Conservation (phyloP, 345 rosid genomes). For the Carallia pectinifolia region DNA sequence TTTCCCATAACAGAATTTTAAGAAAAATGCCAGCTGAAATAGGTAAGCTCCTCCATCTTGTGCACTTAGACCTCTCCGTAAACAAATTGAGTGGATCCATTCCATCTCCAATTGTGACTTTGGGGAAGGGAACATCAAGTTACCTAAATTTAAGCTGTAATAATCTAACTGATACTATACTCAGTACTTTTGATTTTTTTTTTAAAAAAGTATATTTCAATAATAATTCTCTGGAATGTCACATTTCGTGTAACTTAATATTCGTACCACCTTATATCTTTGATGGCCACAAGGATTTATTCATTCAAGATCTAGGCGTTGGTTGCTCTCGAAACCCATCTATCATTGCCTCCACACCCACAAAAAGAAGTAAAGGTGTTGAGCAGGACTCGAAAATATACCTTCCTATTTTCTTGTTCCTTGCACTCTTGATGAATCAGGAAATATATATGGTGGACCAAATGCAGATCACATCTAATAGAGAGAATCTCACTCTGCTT, state of each 20-base stretch:
- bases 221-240: not conserved
- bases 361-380: not conserved
- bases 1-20: no score
- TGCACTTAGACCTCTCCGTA: not conserved
- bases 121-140: not conserved
- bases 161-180: not conserved
- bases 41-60: not conserved
- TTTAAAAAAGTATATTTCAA: no score
- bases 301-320: not conserved
- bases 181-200: no score
- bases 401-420: no score
- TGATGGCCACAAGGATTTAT: not conserved
- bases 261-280: not conserved
- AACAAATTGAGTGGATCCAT: not conserved
- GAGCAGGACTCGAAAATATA: not conserved
- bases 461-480: no score
- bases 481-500: no score
- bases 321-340: no score
- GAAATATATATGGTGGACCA: no score
- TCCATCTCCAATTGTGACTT: not conserved
- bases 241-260: not conserved
- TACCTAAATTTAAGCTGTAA: not conserved
- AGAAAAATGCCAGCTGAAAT: accelerated
- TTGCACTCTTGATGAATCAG: no score
- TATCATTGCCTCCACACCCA: no score